Conservation (phyloP, 2,329 filamentous ascomycete genomes). For the Aquanectria penicillioides region DNA sequence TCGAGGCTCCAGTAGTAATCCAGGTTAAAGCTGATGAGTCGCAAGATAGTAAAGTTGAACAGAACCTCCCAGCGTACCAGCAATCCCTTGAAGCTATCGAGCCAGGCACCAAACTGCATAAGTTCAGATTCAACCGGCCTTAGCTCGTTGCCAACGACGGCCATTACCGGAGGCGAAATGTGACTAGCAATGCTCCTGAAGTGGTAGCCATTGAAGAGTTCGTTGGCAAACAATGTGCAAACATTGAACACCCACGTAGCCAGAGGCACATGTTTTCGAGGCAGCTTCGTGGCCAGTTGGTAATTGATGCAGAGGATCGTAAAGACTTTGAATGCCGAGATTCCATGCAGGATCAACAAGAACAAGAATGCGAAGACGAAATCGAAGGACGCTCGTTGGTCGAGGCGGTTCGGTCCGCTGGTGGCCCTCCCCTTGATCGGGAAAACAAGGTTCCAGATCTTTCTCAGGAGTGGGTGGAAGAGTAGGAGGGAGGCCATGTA, state of each 20-base stretch:
- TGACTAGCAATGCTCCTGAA: constrained; percentile 70
- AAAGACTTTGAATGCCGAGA: constrained; percentile 85
- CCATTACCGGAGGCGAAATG: constrained; percentile 51
- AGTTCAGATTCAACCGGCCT: constrained; percentile 52
- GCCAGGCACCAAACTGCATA: constrained; percentile 71
- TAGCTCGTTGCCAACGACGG: constrained; percentile 40
- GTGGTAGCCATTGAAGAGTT: constrained; percentile 81
- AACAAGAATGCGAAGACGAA: constrained; percentile 83
- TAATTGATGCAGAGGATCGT: constrained; percentile 85
- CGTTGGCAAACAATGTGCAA: constrained; percentile 86
- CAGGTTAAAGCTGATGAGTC: constrained; percentile 95
- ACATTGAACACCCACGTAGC: constrained; percentile 94
- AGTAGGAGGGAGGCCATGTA: constrained; percentile 79
- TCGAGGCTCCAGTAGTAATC: constrained; percentile 95
- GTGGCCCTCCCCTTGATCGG: constrained; percentile 48
- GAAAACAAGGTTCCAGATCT: constrained; percentile 70
- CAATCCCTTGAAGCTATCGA: constrained; percentile 86
- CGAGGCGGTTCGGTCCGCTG: constrained; percentile 66
- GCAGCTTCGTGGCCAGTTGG: constrained; percentile 77
- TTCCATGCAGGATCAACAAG: constrained; percentile 81
- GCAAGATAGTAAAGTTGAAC: constrained; percentile 94
- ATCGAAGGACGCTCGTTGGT: constrained; percentile 84
- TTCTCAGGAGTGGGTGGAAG: constrained; percentile 82
- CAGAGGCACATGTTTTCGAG: constrained; percentile 74
- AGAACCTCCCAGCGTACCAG: constrained; percentile 94